phyloP scores from a whole-genome alignment of 768 basidiomycete genomes.

The Sporobolomyces roseus region DNA sequence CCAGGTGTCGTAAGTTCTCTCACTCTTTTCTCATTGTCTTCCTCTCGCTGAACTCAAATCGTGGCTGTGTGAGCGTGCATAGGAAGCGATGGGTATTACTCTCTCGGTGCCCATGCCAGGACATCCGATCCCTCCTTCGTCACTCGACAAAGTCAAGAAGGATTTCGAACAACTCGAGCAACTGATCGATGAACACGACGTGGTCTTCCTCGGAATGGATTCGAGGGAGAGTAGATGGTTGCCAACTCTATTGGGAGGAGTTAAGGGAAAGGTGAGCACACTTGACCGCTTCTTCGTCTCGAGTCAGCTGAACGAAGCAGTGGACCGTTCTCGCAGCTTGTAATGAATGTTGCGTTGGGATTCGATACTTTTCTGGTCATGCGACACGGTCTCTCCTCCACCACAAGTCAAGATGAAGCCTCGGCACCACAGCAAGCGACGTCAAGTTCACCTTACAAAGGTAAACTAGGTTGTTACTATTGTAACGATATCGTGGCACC shows the following conservation, averaged over 20 bases:
- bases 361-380: slow-evolving; percentile 96
- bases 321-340: slow-evolving; percentile 58
- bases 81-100: slow-evolving; percentile 77
- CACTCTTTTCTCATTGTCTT: neutral
- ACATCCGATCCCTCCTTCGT: slow-evolving; percentile 69
- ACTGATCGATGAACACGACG: slow-evolving; percentile 81
- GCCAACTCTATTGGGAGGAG: slow-evolving; percentile 78
- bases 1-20: slow-evolving; percentile 75
- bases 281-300: neutral
- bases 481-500: slow-evolving; percentile 98
- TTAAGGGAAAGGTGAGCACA: slow-evolving; percentile 69
- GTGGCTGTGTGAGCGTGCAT: neutral
- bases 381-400: slow-evolving; percentile 70
- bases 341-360: slow-evolving; percentile 88
- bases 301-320: neutral
- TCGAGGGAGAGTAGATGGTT: slow-evolving; percentile 97
- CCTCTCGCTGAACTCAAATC: neutral
- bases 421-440: neutral
- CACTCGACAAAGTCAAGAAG: slow-evolving; percentile 59
- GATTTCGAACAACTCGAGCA: slow-evolving; percentile 70
- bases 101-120: slow-evolving; percentile 96
- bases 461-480: slow-evolving; percentile 84
- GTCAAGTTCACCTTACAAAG: slow-evolving; percentile 18
- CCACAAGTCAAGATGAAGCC: too few relatives aligned
- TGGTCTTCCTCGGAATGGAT: slow-evolving; percentile 90